A percentile compares a stretch with the other conserved stretches of the same genome.
phyloP scores from a whole-genome alignment of 2,329 filamentous ascomycete genomes.

The Thielaviopsis ethacetica region DNA sequence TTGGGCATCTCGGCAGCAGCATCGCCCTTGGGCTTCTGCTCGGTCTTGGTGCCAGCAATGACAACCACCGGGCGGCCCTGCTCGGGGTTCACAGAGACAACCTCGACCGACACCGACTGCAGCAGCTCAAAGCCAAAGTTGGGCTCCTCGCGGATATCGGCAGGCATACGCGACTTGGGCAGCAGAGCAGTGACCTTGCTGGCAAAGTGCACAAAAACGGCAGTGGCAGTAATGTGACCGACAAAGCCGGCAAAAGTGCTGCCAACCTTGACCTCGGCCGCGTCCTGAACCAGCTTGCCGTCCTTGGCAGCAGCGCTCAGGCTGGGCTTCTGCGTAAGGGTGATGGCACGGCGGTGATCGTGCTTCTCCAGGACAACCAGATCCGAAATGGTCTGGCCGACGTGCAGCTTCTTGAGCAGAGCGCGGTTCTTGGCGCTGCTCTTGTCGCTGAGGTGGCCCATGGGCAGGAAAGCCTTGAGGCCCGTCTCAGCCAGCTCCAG shows the following conservation, averaged over 20 bases:
- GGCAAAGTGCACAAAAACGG: conserved; percentile 78
- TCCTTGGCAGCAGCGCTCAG: conserved; percentile 60
- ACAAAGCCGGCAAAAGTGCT: conserved; percentile 62
- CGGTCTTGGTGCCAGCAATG: conserved; percentile 30
- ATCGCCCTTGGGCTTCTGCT: conserved; percentile 19
- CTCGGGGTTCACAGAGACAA: conserved; percentile 55
- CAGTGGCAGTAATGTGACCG: conserved; percentile 64
- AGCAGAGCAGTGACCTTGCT: conserved; percentile 62
- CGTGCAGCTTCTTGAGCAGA: conserved; percentile 62
- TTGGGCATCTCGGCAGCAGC: conserved; percentile 13
- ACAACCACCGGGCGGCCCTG: conserved; percentile 48
- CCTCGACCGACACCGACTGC: conserved; percentile 57
- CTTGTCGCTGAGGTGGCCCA: conserved; percentile 73
- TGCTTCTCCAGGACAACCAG: conserved; percentile 81
- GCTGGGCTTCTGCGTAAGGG: conserved; percentile 68
- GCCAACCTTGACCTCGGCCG: conserved; percentile 57
- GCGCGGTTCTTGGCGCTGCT: conserved; percentile 62
- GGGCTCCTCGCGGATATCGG: conserved; percentile 48
- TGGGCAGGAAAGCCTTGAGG: conserved; percentile 60
- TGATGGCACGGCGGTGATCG: conserved; percentile 56
- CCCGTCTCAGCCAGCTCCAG: conserved; percentile 60
- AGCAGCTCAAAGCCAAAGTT: conserved; percentile 66
- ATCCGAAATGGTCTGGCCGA: conserved; percentile 68
- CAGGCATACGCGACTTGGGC: conserved; percentile 59
- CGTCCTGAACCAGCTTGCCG: conserved; percentile 51